Evolutionary conservation across 306 rosid genomes (phyloP).

Genomic region (Rosa multiflora): DNA sequence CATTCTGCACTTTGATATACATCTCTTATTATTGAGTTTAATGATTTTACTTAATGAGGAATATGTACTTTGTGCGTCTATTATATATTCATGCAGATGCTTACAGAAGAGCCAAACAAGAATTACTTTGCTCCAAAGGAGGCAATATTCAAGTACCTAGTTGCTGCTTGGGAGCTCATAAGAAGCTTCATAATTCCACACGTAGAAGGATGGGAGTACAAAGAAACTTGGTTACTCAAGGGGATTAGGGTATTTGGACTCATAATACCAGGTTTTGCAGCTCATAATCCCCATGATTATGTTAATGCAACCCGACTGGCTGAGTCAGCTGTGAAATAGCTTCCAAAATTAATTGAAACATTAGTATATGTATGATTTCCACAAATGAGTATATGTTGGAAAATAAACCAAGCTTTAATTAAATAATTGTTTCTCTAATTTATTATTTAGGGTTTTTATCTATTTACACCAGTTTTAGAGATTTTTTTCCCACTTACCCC

Average conservation of each 20-base stretch:
- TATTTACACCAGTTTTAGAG: no score
- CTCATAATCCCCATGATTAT: slow-evolving; percentile 59
- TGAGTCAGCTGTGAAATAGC: background rate
- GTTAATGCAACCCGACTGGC: slow-evolving; percentile 59
- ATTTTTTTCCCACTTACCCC: no score
- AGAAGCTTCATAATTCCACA: slow-evolving; percentile 57
- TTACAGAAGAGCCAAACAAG: slow-evolving; percentile 55
- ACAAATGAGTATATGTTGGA: no score
- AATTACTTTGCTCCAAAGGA: slow-evolving; percentile 40
- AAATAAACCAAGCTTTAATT: no score
- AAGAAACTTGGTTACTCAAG: slow-evolving; percentile 46
- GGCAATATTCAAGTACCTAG: slow-evolving; percentile 30
- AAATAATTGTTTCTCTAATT: no score
- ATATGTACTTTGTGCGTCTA: no score
- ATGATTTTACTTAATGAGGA: background rate
- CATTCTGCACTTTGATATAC: background rate
- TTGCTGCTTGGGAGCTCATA: slow-evolving; percentile 42
- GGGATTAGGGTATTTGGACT: slow-evolving; percentile 42
- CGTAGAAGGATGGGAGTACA: slow-evolving; percentile 35
- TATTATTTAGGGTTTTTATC: no score
- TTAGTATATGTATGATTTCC: background rate
- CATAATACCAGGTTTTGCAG: slow-evolving; percentile 43
- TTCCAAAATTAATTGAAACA: background rate
- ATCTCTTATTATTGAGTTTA: background rate
- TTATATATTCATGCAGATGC: slow-evolving; percentile 33